Conservation (phyloP, 306 rosid species). For the Ormosia emarginata region DNA sequence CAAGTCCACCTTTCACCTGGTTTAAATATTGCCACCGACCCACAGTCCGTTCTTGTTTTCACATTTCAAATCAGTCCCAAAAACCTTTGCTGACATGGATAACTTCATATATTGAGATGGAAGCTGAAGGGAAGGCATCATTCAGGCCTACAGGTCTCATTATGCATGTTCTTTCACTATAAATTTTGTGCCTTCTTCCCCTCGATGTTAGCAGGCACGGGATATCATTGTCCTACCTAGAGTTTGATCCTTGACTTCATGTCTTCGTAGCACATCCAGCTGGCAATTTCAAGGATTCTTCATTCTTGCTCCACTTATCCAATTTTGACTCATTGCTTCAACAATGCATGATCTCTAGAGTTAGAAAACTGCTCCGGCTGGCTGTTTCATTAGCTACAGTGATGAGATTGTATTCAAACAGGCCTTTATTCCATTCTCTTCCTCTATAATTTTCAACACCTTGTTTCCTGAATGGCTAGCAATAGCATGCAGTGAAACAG, state of each 20-base stretch:
- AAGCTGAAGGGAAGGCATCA: background rate
- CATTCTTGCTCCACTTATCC: background rate
- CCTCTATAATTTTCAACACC: background rate
- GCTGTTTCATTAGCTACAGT: background rate
- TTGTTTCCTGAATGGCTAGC: background rate
- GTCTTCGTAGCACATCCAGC: background rate
- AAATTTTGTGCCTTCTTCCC: background rate
- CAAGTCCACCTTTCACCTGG: background rate
- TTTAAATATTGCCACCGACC: background rate
- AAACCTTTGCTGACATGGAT: background rate
- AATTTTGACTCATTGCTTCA: background rate
- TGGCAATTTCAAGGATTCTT: background rate
- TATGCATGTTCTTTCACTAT: background rate
- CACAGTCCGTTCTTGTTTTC: background rate
- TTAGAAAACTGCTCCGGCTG: background rate
- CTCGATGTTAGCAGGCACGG: background rate
- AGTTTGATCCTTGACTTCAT: background rate
- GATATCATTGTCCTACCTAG: background rate
- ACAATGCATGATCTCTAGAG: background rate
- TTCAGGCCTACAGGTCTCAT: background rate
- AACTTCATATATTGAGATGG: background rate
- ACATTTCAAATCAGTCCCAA: background rate
- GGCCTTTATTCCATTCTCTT: background rate
- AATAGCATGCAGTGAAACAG: background rate
- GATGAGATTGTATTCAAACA: background rate